Evolutionary conservation across 1,284 basidiomycete genomes (phyloP).

Genomic region (Puccinia horiana): DNA sequence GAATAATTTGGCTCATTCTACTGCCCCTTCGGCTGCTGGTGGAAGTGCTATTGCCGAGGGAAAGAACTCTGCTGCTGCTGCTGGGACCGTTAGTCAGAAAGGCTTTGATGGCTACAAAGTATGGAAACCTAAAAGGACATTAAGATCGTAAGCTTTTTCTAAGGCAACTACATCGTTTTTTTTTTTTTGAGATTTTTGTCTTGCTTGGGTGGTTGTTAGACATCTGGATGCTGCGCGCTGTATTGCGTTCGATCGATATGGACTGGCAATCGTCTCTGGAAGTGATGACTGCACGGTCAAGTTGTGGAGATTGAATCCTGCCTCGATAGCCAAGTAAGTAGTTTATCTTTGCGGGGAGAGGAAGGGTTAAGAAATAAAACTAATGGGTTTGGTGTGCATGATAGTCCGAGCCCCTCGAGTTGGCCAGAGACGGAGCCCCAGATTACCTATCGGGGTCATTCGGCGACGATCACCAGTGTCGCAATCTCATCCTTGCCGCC

Average conservation of each 20-base stretch:
- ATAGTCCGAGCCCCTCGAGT: conserved; percentile 51
- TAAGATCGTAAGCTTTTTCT: conserved; percentile 71
- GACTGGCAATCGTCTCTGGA: conserved; percentile 80
- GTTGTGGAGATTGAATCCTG: conserved; percentile 74
- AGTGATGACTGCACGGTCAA: conserved; percentile 95
- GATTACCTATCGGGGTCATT: conserved; percentile 88
- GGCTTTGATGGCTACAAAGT: conserved; percentile 62
- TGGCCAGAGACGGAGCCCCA: conserved; percentile 76
- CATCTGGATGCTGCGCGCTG: conserved; percentile 91
- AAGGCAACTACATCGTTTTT: conserved; percentile 53
- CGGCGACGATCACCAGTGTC: conserved; percentile 83
- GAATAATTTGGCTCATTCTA: background rate
- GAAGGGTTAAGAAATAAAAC: conserved; percentile 52
- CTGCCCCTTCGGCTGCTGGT: background rate
- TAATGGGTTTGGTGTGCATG: conserved; percentile 64
- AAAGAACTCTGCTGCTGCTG: conserved; percentile 8
- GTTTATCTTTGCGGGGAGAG: conserved; percentile 50
- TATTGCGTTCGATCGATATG: conserved; percentile 80
- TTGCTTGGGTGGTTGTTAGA: conserved; percentile 64
- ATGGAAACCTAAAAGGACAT: conserved; percentile 79
- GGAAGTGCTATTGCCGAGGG: background rate
- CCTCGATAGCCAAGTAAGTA: conserved; percentile 41
- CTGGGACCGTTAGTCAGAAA: conserved; percentile 2
- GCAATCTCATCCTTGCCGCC: conserved; percentile 76
- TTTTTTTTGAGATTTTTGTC: conserved; percentile 1